phyloP scores from a whole-genome alignment of 2,329 filamentous ascomycete species.

The Sporothrix mexicana region DNA sequence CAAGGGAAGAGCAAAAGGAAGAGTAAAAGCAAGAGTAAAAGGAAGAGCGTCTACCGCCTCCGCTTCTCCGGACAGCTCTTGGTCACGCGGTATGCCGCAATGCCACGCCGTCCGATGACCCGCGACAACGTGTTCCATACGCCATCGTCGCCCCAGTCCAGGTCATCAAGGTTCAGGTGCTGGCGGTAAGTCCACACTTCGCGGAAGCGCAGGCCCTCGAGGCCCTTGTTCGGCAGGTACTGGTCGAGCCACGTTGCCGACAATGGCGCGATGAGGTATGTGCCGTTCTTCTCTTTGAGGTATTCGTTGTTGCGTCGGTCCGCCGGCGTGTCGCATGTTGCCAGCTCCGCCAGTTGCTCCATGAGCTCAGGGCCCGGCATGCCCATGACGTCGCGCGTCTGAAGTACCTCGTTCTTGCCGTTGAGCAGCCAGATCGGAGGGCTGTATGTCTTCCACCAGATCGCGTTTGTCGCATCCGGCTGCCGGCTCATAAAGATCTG shows the following conservation, averaged over 20 bases:
- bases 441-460: constrained; percentile 89
- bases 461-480: constrained; percentile 69
- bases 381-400: constrained; percentile 76
- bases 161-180: constrained; percentile 79
- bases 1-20: no score
- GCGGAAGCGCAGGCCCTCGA: constrained; percentile 66
- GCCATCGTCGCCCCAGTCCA: constrained; percentile 79
- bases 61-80: constrained; percentile 57
- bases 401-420: constrained; percentile 73
- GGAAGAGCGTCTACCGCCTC: not conserved
- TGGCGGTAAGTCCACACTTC: constrained; percentile 71
- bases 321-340: constrained; percentile 67
- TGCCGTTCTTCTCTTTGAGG: constrained; percentile 66
- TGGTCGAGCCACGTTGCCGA: constrained; percentile 73
- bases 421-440: constrained; percentile 81
- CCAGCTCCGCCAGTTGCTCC: constrained; percentile 61
- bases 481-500: constrained; percentile 77
- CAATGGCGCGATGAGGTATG: constrained; percentile 74
- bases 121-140: constrained; percentile 72
- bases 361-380: constrained; percentile 67
- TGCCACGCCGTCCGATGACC: constrained; percentile 68
- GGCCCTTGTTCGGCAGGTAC: constrained; percentile 63
- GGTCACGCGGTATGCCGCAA: constrained; percentile 68
- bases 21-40: no score
- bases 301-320: constrained; percentile 62